A percentile compares a stretch with the other conserved stretches of the same genome.
Conservation (phyloP, 306 rosid genomes). For the Trichosanthes cucumerina region DNA sequence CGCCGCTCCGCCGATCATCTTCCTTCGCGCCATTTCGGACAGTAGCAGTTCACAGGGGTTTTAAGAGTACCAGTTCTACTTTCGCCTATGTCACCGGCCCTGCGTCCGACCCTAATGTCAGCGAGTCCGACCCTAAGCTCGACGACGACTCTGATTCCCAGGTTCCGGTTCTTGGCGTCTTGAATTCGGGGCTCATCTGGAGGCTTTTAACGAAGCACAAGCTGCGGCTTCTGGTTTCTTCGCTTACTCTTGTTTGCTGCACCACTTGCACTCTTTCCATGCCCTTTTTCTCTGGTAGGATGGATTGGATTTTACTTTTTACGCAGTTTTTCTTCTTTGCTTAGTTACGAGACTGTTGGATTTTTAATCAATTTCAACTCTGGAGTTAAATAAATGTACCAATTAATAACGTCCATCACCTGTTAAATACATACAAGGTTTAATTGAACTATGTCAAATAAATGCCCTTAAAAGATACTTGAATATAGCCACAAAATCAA, state of each 20-base stretch:
- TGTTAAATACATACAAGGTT: background rate
- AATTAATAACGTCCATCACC: background rate
- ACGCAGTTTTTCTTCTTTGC: background rate
- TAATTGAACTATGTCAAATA: background rate
- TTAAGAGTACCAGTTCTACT: background rate
- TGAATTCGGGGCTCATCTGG: conserved; percentile 46
- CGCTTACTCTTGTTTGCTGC: conserved; percentile 53
- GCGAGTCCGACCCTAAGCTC: conserved; percentile 38
- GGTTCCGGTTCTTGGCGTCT: conserved; percentile 18
- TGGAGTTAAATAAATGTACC: background rate
- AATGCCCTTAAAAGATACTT: too few species aligned
- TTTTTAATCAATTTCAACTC: background rate
- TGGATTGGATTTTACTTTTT: background rate
- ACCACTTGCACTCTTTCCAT: conserved; percentile 82
- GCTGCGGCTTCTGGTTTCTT: conserved; percentile 36
- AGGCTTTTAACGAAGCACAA: conserved; percentile 55
- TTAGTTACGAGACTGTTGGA: background rate
- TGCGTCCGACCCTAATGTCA: conserved; percentile 53
- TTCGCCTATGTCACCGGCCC: conserved; percentile 71
- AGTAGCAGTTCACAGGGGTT: background rate
- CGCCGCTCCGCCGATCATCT: conserved; percentile 7
- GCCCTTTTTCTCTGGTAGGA: conserved; percentile 72
- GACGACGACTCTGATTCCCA: conserved; percentile 16
- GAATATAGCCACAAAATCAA: too few species aligned
- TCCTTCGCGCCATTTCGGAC: conserved; percentile 21